Evolutionary conservation across 2,329 filamentous ascomycete genomes (phyloP), one percentile per base, ranked within the genome.

Genomic region (Aspergillus versicolor): DNA sequence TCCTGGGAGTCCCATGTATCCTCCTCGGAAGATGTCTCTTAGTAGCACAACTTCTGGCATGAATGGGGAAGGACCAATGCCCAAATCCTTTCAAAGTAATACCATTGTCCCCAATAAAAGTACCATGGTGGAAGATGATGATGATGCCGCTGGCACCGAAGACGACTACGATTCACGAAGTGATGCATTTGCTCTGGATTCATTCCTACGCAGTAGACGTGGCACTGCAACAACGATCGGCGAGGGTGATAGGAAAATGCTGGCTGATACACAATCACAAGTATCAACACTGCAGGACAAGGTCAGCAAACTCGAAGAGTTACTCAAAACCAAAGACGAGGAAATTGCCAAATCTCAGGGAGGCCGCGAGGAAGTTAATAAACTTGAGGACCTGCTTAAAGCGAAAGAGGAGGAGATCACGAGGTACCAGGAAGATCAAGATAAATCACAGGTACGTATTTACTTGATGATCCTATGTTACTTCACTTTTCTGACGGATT

Each of bases 101-200:
- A 97, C 92, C 0, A 96, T 97, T 67, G 89, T 97, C 32, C 94
- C 94, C 0, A 97, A 97, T 71, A 99, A 97, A 77, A 96, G 93
- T 68, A 97, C 90, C 0, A 92, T 97, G 88, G 86, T 97, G 1
- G 94, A 99, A 73, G 94, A 97, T 70, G 92, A 96, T 63, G 92
- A 96, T 65, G 90, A 91, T 62, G 77, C 77, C 57, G 79, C 77
- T 55, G 82, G 80, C 19, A 77, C 75, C 19, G 82, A 84, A 15
- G 84, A 84, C 48, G 77, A 76, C 62, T 81, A 86, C 59, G 79
- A 82, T 62, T 81, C 81, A 49, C 82, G 88, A 54, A 84, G 81
- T 54, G 85, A 87, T 68, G 82, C 84, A 2, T 90, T 90, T 70
- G 84, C 82, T 15, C 69, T 88, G 40, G 84, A 86, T 64, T 77